Evolutionary conservation across 139 green algal species (phyloP), one percentile per base, ranked within the genome.

Genomic region (Cymbomonas tetramitiformis): DNA sequence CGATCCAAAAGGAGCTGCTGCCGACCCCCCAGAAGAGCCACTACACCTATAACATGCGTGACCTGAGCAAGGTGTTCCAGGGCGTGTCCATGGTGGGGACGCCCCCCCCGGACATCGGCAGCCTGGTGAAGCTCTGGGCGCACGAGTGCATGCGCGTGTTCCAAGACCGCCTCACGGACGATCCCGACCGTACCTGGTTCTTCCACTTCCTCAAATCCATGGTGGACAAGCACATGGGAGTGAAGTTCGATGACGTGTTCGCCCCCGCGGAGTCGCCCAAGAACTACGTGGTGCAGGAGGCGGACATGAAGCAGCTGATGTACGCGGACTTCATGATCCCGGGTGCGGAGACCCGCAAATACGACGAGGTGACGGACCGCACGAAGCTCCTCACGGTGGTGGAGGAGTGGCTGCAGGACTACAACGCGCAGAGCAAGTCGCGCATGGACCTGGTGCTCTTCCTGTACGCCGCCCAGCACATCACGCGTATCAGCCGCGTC

Each of bases 401-500:
- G 41, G 70, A 80, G 48, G 75, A 83, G 29, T 82, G 82, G 67
- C 58, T 84, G 33, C 70, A 78, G 31, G 73, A 83, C 38, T 86
- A 83, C 79, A 87, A 87, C 64, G 61, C 71, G 10, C 54, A 29
- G 28, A 46, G 19, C 38, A 81, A 51, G 51, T 78, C 77, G 49
- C 66, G 73, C 2, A 77, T 90, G 48, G 75, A 81, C 46, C 73
- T 90, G 18, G 81, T 86, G 2, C 82, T 93, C 54, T 93, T 93
- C 74, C 61, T 72, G 44, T 68, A 88, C 49, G 83, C 83, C 1
- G 65, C 86, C 34, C 65, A 87, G 67, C 79, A 93, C 61, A 75
- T 88, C 57, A 70, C 68, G 1, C 77, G 77, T 46, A 73, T 88
- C 30, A 46, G 56, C 1, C 73, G 83, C 51, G 71, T 92, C 39